phyloP scores from a whole-genome alignment of 2,329 filamentous ascomycete species.

The Penicillium sclerotiorum region DNA sequence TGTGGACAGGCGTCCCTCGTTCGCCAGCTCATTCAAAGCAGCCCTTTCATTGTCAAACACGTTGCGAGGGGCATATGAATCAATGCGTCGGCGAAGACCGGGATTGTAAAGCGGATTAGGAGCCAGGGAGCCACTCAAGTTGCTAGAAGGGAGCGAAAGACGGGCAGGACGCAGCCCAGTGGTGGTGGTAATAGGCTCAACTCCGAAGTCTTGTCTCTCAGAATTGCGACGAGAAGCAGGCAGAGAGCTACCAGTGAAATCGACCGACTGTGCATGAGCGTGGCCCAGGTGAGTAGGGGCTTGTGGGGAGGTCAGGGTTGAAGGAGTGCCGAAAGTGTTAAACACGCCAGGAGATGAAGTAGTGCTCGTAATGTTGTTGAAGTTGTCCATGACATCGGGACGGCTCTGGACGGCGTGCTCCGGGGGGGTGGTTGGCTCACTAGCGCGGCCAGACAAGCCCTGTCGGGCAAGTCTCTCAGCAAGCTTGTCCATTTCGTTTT shows the following conservation, averaged over 20 bases:
- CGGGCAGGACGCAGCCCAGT: too few species aligned
- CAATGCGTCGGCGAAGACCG: constrained; percentile 55
- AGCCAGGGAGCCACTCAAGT: constrained; percentile 36
- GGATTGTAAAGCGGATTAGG: constrained; percentile 33
- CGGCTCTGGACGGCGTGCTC: constrained; percentile 80
- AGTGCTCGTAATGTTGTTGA: too few species aligned
- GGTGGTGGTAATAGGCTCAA: constrained; percentile 39
- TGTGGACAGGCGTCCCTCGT: constrained; percentile 57
- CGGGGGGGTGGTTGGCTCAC: constrained; percentile 93
- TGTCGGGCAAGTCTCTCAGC: constrained; percentile 72
- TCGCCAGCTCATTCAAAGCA: too few species aligned
- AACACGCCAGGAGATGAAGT: constrained; percentile 77
- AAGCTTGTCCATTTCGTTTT: constrained; percentile 81
- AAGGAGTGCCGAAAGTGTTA: constrained; percentile 66
- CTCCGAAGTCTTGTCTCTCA: constrained; percentile 80
- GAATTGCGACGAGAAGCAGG: constrained; percentile 87
- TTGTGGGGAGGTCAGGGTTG: constrained; percentile 73
- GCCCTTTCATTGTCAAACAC: too few species aligned
- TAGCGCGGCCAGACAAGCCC: constrained; percentile 68
- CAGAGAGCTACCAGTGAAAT: constrained; percentile 80
- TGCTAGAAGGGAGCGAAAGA: constrained; percentile 86
- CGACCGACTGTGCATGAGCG: constrained; percentile 48
- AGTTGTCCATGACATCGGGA: constrained; percentile 84
- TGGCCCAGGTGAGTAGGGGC: constrained; percentile 55
- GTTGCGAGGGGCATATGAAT: constrained; percentile 87